These are phyloP conservation scores for Penicillium ochrochloron DNA, from an alignment of 495 filamentous ascomycete species.

Conservation along the genomic window DNA sequence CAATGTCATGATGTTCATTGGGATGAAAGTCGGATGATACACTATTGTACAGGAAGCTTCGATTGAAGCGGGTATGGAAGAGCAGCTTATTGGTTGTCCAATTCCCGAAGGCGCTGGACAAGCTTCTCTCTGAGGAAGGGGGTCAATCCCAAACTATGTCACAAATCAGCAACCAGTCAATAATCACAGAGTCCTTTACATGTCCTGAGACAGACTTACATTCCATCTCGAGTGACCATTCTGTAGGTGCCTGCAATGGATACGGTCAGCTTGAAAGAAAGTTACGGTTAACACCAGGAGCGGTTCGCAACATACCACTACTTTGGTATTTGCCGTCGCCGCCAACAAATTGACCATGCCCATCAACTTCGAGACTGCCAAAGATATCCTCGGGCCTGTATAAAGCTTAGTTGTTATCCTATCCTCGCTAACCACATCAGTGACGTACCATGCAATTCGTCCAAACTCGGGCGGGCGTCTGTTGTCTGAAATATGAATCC, in stretches of 20 bases:
- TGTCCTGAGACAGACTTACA: constrained; percentile 47
- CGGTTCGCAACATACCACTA: constrained; percentile 49
- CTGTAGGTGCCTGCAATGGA: constrained; percentile 52
- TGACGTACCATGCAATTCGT: constrained; percentile 70
- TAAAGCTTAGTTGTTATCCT: constrained; percentile 20
- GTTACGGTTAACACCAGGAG: background rate
- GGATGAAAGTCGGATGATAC: constrained; percentile 6
- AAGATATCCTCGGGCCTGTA: constrained; percentile 83
- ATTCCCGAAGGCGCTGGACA: constrained; percentile 50
- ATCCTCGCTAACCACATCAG: background rate
- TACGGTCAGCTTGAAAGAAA: constrained; percentile 14
- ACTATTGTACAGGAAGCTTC: constrained; percentile 31
- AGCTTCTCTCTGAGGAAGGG: constrained; percentile 61
- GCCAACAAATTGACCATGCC: constrained; percentile 69
- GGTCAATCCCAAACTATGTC: constrained; percentile 56
- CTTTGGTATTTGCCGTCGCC: constrained; percentile 61
- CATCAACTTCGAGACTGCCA: constrained; percentile 87
- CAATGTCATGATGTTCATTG: background rate
- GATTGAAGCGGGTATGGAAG: background rate
- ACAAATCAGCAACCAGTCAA: constrained; percentile 23
- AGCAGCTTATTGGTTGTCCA: constrained; percentile 27
- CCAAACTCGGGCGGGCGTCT: constrained; percentile 89
- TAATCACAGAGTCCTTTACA: background rate
- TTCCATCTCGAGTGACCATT: constrained; percentile 62
- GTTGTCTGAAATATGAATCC: constrained; percentile 84